A percentile compares a stretch with the other conserved stretches of the same genome.
Evolutionary conservation across 2,329 filamentous ascomycete species (phyloP).

Genomic region (Exophiala lecanii-corni): DNA sequence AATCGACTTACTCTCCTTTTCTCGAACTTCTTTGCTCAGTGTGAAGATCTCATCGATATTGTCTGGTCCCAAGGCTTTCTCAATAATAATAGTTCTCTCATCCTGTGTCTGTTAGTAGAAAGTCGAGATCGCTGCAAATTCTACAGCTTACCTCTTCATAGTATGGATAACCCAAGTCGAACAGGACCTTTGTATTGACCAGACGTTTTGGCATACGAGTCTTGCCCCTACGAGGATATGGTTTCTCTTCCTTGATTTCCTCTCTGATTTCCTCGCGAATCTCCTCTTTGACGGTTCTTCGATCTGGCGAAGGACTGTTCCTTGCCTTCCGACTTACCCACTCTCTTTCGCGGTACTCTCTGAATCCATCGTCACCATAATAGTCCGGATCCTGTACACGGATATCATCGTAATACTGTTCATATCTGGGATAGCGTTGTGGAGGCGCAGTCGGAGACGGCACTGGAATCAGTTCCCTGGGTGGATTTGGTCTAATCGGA

Average conservation of each 20-base stretch:
- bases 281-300: slow-evolving; percentile 24
- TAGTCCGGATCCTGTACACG: slow-evolving; percentile 62
- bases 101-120: slow-evolving; percentile 52
- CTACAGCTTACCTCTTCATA: slow-evolving; percentile 64
- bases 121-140: not conserved
- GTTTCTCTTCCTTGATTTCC: slow-evolving; percentile 43
- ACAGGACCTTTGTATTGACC: slow-evolving; percentile 73
- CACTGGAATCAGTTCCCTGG: slow-evolving; percentile 59
- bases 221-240: slow-evolving; percentile 77
- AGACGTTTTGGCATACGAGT: slow-evolving; percentile 79
- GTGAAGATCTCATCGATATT: slow-evolving; percentile 88
- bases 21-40: slow-evolving; percentile 69
- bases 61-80: slow-evolving; percentile 78
- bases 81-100: slow-evolving; percentile 68
- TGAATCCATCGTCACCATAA: slow-evolving; percentile 69
- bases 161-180: slow-evolving; percentile 80
- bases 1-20: slow-evolving; percentile 25
- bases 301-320: slow-evolving; percentile 27
- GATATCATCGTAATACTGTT: slow-evolving; percentile 62
- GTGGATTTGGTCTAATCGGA: slow-evolving; percentile 40
- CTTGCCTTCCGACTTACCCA: slow-evolving; percentile 40
- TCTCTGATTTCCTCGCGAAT: slow-evolving; percentile 28
- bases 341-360: slow-evolving; percentile 62
- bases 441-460: slow-evolving; percentile 59
- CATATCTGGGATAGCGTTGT: slow-evolving; percentile 49